These are phyloP conservation scores for Diaporthe sp. DNA, from an alignment of 2,329 filamentous ascomycete genomes.

Conservation along the genomic window DNA sequence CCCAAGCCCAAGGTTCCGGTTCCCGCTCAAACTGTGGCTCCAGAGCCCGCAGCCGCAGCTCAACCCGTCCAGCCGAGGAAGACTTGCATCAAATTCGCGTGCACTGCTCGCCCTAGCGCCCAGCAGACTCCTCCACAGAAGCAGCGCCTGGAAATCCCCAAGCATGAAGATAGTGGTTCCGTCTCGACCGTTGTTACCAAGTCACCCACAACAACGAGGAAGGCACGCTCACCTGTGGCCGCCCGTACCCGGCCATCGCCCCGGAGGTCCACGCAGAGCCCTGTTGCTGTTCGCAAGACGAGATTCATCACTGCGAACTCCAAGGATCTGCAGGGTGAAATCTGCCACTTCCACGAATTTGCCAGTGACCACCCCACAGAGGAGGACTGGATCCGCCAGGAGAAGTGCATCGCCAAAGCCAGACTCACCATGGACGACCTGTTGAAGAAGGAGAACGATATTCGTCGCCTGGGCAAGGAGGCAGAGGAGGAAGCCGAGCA, in stretches of 20 bases:
- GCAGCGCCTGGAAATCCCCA: constrained; percentile 18
- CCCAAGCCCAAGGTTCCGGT: constrained; percentile 56
- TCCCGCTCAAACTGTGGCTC: constrained; percentile 40
- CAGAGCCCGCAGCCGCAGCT: neutral
- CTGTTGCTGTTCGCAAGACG: constrained; percentile 54
- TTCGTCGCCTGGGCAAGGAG: constrained; percentile 88
- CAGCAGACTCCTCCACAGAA: constrained; percentile 41
- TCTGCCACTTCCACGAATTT: constrained; percentile 88
- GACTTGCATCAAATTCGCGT: constrained; percentile 82
- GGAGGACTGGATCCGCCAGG: constrained; percentile 89
- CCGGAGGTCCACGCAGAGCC: constrained; percentile 56
- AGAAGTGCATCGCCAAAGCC: constrained; percentile 72
- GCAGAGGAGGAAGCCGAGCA: constrained; percentile 89
- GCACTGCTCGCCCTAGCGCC: constrained; percentile 67
- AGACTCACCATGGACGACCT: constrained; percentile 93
- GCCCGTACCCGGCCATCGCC: constrained; percentile 49
- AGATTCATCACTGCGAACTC: constrained; percentile 67
- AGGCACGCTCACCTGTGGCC: constrained; percentile 46
- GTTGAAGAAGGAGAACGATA: constrained; percentile 88
- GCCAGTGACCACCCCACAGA: constrained; percentile 85
- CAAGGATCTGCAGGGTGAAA: constrained; percentile 66
- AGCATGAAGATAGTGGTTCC: constrained; percentile 36
- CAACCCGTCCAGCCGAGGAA: constrained; percentile 58
- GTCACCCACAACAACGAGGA: constrained; percentile 47
- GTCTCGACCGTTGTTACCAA: constrained; percentile 39